Percentiles rank a stretch among this genome's conserved stretches.
Evolutionary conservation across 495 filamentous ascomycete species (phyloP).

Genomic region (Bryoglossum gracile): DNA sequence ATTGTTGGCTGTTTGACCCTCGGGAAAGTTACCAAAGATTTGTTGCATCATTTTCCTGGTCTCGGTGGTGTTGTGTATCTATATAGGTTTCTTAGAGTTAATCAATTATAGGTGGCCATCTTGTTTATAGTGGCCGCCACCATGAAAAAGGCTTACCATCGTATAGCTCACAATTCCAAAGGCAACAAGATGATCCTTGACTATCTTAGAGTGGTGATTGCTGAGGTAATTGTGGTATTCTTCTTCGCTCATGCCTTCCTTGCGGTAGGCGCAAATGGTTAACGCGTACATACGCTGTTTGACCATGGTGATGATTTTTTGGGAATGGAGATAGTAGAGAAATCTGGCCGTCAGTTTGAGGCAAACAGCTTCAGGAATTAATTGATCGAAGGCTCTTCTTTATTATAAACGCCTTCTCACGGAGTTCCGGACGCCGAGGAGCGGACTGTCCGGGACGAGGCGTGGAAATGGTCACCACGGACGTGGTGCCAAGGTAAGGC

Average conservation of each 20-base stretch:
- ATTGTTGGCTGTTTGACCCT: slow-evolving; percentile 32
- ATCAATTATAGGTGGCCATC: not conserved
- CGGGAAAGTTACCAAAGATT: slow-evolving; percentile 33
- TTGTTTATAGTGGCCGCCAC: no score
- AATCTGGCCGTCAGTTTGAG: no score
- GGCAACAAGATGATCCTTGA: slow-evolving; percentile 38
- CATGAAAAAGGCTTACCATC: slow-evolving; percentile 15
- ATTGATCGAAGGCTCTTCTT: no score
- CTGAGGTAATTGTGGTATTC: slow-evolving; percentile 42
- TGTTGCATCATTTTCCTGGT: slow-evolving; percentile 33
- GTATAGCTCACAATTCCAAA: slow-evolving; percentile 37
- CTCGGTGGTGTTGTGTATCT: slow-evolving; percentile 35
- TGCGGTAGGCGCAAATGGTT: slow-evolving; percentile 44
- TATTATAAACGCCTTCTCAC: no score
- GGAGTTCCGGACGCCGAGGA: no score
- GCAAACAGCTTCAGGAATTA: no score
- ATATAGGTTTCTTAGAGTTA: not conserved
- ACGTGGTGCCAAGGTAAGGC: no score
- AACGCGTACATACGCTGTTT: no score
- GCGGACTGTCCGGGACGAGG: no score
- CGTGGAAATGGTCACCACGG: no score
- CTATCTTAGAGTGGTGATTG: slow-evolving; percentile 36
- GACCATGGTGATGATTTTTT: no score
- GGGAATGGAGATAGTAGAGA: no score
- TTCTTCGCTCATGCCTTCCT: slow-evolving; percentile 42